These are phyloP conservation scores for Pseudogymnoascus pannorum DNA, from an alignment of 2,329 filamentous ascomycete genomes.

Conservation along the genomic window DNA sequence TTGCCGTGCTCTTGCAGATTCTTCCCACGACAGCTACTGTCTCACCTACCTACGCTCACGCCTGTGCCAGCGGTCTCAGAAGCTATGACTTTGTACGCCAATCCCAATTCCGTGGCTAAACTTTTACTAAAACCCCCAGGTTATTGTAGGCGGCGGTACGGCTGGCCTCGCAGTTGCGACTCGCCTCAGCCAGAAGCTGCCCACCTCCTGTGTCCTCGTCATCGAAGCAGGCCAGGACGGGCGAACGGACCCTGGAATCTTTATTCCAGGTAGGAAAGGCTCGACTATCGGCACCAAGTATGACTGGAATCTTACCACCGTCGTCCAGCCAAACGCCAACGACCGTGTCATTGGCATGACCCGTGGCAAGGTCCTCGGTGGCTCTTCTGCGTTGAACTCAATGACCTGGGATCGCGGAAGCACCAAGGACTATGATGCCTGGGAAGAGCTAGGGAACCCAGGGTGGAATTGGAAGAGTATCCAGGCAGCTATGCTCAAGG, in stretches of 20 bases:
- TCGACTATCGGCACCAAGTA: constrained; percentile 3
- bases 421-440: constrained; percentile 32
- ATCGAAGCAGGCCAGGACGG: background rate
- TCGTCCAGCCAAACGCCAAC: constrained; percentile 10
- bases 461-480: constrained; percentile 33
- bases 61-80: background rate
- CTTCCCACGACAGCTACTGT: background rate
- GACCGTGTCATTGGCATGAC: constrained; percentile 24
- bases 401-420: constrained; percentile 22
- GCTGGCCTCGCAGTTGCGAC: constrained; percentile 3
- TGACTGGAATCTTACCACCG: constrained; percentile 4
- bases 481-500: constrained; percentile 11
- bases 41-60: background rate
- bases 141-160: background rate
- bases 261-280: background rate
- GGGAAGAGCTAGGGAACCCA: constrained; percentile 35
- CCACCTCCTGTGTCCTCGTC: background rate
- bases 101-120: background rate
- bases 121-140: background rate
- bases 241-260: background rate
- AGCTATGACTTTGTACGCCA: constrained; percentile 3
- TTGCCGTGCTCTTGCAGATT: background rate
- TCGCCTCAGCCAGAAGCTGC: background rate
- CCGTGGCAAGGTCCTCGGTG: constrained; percentile 32
- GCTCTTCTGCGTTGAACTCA: constrained; percentile 28